Base-by-base conservation (phyloP, 169 alveolate genomes). In the Plasmodium blacklocki region DNA sequence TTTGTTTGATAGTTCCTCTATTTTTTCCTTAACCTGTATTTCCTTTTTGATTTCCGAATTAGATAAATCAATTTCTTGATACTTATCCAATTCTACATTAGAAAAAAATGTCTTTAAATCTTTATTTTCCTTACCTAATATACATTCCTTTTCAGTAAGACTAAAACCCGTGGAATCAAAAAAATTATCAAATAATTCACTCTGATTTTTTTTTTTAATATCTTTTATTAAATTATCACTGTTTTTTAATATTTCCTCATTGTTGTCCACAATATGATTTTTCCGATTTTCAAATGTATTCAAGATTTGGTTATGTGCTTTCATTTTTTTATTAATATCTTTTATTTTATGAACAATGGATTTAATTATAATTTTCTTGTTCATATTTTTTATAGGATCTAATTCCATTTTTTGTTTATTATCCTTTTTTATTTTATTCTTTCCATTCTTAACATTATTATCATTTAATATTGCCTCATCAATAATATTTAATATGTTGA, bases 331-430 rank as follows among this genome's bases (percentile, higher is more conserved):
- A 21, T 85, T 85, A 71, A 85, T 21, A 50, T 85, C 92, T 58
- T 66, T 59, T 52, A 85, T 85, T 52, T 85, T 85, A 12, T 85
- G 86, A 29, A 71, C 72, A 62, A 85, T 71, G 15, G 92, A 85
- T 60, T 85, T 85, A n/a, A 85, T 71, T 21, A 85, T 70, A n/a
- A 85, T 85, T 71, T 85, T 85, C 50, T 85, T 85, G 59, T 85
- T 85, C 87, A 85, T 85, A 14, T 56, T 85, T 58, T 71, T 73
- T 45, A 85, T 85, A 8, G 87, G 87, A 58, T 64, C 75, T 21
- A 29, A 11, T 18, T 43, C 72, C 39, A 19, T 29, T 8, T 49
- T n/a, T 47, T 32, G 21, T 1, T 19, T 4, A 23, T 32, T 23
- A 21, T 50, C 54, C 2, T 32, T 23, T 19, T 60, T 12, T 23